Percentiles rank a stretch among this genome's conserved stretches.
Conservation (phyloP, 2,329 filamentous ascomycete species). For the Epichloe festucae region DNA sequence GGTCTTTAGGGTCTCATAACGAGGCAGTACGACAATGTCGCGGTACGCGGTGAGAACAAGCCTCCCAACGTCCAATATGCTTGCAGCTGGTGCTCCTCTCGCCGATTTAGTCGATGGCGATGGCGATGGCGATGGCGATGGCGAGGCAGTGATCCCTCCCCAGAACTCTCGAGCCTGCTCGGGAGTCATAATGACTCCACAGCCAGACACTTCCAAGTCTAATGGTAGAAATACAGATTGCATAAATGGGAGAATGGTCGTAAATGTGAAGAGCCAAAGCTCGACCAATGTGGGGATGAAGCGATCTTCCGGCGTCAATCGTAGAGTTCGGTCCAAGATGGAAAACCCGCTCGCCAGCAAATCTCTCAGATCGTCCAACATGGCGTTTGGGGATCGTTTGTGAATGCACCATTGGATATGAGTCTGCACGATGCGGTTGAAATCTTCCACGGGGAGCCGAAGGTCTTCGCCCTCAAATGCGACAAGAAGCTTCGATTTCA, state of each 20-base stretch:
- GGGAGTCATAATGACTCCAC: conserved; percentile 62
- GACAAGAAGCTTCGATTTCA: conserved; percentile 62
- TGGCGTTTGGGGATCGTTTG: conserved; percentile 53
- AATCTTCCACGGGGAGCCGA: conserved; percentile 68
- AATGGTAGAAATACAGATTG: conserved; percentile 90
- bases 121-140: conserved; percentile 18
- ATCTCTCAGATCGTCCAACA: conserved; percentile 66
- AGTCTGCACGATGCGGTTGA: conserved; percentile 67
- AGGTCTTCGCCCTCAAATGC: conserved; percentile 75
- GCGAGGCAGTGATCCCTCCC: conserved; percentile 50
- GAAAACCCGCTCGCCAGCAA: conserved; percentile 70
- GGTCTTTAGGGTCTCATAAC: conserved; percentile 76
- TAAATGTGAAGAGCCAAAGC: conserved; percentile 89
- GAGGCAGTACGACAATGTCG: conserved; percentile 75
- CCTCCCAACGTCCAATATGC: conserved; percentile 69
- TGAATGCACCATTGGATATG: conserved; percentile 70
- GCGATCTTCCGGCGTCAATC: conserved; percentile 67
- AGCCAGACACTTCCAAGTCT: conserved; percentile 83
- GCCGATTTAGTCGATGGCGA: conserved; percentile 19
- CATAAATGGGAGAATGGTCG: conserved; percentile 79
- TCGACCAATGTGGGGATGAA: conserved; percentile 86
- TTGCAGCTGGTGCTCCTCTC: conserved; percentile 34
- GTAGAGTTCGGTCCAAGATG: conserved; percentile 72
- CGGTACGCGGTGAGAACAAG: conserved; percentile 81
- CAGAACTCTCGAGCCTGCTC: conserved; percentile 84